Percentiles rank a stretch among this genome's conserved stretches.
These are phyloP conservation scores for Fusarium subglutinans DNA, from an alignment of 2,329 filamentous ascomycete genomes.

Conservation along the genomic window DNA sequence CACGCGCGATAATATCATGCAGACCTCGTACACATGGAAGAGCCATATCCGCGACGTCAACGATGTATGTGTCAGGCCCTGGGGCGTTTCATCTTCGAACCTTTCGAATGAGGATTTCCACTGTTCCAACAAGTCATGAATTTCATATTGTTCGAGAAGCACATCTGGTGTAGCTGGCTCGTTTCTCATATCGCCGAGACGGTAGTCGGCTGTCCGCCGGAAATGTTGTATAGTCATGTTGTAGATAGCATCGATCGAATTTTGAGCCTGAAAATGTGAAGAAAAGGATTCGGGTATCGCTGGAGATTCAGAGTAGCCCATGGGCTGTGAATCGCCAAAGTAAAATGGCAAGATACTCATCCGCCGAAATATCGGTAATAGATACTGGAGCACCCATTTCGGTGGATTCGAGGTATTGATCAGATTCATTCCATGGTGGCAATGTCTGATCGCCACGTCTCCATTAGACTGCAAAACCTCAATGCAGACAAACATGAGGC, in stretches of 20 bases:
- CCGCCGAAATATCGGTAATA: constrained; percentile 3
- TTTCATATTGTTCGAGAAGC: constrained; percentile 4
- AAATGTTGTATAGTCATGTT: constrained; percentile 17
- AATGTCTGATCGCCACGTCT: constrained; percentile 10
- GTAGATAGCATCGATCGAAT: background rate
- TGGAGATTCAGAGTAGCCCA: background rate
- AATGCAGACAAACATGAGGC: constrained; percentile 16
- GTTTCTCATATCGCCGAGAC: constrained; percentile 1
- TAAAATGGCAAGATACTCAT: constrained; percentile 16
- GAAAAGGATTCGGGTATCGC: background rate
- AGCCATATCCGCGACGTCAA: constrained; percentile 5
- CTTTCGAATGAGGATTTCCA: constrained; percentile 7
- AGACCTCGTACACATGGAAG: constrained; percentile 10
- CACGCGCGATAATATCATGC: background rate
- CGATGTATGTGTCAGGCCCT: background rate
- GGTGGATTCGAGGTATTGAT: background rate
- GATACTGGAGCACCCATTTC: background rate
- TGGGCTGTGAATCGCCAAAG: constrained; percentile 12
- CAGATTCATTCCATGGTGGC: constrained; percentile 9
- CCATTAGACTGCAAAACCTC: constrained; percentile 14
- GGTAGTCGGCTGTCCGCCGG: background rate
- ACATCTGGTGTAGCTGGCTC: background rate
- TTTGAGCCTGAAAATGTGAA: background rate
- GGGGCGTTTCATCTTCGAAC: background rate
- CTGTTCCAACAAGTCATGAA: background rate